These are phyloP conservation scores for Pouteria glomerata DNA, from an alignment of 148 eudicot species.

Conservation along the genomic window DNA sequence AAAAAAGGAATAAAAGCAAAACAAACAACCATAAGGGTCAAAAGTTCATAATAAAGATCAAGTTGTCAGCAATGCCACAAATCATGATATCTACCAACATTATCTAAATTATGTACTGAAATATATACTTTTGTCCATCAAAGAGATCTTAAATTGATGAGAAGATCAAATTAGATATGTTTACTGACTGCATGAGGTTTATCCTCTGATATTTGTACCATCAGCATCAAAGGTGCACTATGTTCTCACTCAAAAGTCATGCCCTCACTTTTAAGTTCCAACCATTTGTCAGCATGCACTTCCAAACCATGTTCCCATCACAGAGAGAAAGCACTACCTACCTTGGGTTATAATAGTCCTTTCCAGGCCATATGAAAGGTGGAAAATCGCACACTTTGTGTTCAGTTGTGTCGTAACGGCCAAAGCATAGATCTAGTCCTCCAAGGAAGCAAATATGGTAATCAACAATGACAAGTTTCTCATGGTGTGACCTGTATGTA, in stretches of 20 bases:
- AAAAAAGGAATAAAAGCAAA: not conserved
- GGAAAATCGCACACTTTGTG: slow-evolving; percentile 83
- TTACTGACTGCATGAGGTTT: not conserved
- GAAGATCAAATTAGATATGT: not conserved
- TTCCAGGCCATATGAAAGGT: slow-evolving; percentile 87
- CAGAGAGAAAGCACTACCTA: slow-evolving; percentile 14
- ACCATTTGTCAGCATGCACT: not conserved
- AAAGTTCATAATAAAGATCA: not conserved
- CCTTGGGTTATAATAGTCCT: slow-evolving; percentile 98
- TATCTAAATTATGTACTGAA: not conserved
- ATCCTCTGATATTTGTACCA: not conserved
- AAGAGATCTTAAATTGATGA: not conserved
- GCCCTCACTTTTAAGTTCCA: not conserved
- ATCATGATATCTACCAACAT: not conserved
- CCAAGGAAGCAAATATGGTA: slow-evolving; percentile 82
- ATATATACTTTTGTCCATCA: not conserved
- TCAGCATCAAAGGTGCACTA: not conserved
- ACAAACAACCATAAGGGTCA: not conserved
- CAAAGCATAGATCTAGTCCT: slow-evolving; percentile 96
- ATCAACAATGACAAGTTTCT: slow-evolving; percentile 92
- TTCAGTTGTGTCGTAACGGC: slow-evolving; percentile 82
- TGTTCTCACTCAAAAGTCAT: not conserved
- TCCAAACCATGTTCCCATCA: not conserved
- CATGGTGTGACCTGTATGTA: slow-evolving; percentile 89
- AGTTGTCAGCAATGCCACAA: not conserved